Base-by-base conservation (phyloP, 2,329 filamentous ascomycete species). In the Penicillium sclerotiorum region DNA sequence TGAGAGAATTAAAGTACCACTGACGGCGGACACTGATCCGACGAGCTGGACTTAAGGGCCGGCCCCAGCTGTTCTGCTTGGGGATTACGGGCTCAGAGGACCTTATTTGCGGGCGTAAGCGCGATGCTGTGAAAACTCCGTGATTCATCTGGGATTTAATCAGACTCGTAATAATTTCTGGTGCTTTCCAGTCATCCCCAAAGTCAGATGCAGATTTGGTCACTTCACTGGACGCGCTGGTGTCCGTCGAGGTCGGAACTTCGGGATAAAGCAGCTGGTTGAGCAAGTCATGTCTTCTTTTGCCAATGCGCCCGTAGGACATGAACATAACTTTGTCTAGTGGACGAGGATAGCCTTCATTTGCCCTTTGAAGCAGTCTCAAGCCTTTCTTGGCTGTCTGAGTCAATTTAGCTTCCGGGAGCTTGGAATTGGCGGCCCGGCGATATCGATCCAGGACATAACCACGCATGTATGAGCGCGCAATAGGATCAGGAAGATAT, bases 401-500 rank as follows among this genome's bases (percentile, higher is more conserved):
- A 27, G 50, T 45, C 45, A 49, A 23, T 57, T 68, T 38, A 46
- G 44, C 40, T 37, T 56, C 49, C 8, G 33, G 49, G 46, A 40
- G 61, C 59, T 48, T 57, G 54, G 36, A 55, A 36, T 48, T 53
- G 27, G 22, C 60, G 37, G 17, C 51, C 15, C 48, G 41, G 46
- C 37, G 60, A 46, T 56, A 59, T 48, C 35, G 53, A 38, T 50
- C 47, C 50, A 52, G 35, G 23, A 81, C 68, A 64, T 82, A 73
- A 44, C 72, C 60, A 50, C 71, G 72, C 64, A 82, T 72, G 67
- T 79, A 81, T 25, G 57, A 46, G 55, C 78, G 76, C 32, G 81
- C 80, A 50, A 74, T 67, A 1, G 78, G 73, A 60, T 86, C 82
- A 22, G 84, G 82, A 32, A 86, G 77, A 59, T 86, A 86, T 47